Evolutionary conservation across 2,329 filamentous ascomycete genomes (phyloP).

Genomic region (Amylocarpus encephaloides): DNA sequence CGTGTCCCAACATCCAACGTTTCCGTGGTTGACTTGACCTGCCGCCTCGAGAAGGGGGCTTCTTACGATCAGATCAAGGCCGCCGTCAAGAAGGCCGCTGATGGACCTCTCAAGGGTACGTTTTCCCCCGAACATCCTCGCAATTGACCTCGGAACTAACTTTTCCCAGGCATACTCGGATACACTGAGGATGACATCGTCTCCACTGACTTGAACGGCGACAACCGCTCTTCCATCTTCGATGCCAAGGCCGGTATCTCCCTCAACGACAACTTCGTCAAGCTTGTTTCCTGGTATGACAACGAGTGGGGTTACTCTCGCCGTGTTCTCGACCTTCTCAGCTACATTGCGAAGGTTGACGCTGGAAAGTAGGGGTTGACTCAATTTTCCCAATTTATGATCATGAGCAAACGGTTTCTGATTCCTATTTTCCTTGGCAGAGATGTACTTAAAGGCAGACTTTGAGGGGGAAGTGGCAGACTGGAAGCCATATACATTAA

Average conservation of each 20-base stretch:
- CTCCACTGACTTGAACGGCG: constrained; percentile 88
- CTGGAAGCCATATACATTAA: background rate
- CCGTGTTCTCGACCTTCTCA: constrained; percentile 78
- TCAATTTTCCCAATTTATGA: constrained; percentile 9
- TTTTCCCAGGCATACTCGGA: constrained; percentile 63
- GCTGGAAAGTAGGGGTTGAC: constrained; percentile 33
- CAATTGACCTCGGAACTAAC: constrained; percentile 11
- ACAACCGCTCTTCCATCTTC: constrained; percentile 94
- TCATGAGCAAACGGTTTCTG: constrained; percentile 23
- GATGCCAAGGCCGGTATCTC: constrained; percentile 99
- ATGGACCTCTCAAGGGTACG: constrained; percentile 80
- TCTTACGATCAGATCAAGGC: constrained; percentile 89
- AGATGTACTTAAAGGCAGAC: constrained; percentile 29
- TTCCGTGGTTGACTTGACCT: constrained; percentile 96
- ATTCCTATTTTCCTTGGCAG: constrained; percentile 26
- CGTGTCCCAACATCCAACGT: constrained; percentile 98
- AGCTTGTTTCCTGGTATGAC: constrained; percentile 94
- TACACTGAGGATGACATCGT: constrained; percentile 98
- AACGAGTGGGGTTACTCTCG: constrained; percentile 99
- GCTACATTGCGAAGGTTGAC: constrained; percentile 76
- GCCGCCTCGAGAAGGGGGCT: constrained; percentile 86
- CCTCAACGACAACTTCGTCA: constrained; percentile 97
- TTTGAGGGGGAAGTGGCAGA: constrained; percentile 18
- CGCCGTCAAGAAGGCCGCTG: constrained; percentile 78
- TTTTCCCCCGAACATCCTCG: constrained; percentile 11